Percentiles rank a stretch among this genome's conserved stretches.
Conservation (phyloP, 768 basidiomycete genomes). For the Auricularia auricula-judae region DNA sequence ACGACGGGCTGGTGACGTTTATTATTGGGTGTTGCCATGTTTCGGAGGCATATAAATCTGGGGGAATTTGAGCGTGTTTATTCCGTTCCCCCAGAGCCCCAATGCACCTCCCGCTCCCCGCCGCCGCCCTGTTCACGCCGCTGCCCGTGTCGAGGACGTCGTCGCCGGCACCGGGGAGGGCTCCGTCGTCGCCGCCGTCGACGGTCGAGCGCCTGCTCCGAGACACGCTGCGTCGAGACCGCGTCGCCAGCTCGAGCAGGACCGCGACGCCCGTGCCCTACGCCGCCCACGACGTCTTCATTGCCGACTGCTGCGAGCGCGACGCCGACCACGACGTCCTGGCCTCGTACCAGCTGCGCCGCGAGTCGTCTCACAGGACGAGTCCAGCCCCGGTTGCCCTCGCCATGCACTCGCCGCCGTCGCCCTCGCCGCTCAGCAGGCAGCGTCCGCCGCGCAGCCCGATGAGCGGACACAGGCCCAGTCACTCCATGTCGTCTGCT, state of each 20-base stretch:
- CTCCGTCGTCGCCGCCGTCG: constrained; percentile 21
- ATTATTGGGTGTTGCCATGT: too few species aligned
- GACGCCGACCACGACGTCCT: constrained; percentile 17
- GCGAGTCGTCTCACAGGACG: constrained; percentile 7
- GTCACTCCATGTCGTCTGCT: not conserved
- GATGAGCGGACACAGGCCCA: not conserved
- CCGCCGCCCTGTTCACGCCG: not conserved
- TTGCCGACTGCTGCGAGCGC: constrained; percentile 14
- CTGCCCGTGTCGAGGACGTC: not conserved
- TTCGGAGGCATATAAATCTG: too few species aligned
- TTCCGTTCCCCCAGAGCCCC: not conserved
- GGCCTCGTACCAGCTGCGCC: constrained; percentile 5
- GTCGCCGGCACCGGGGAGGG: not conserved
- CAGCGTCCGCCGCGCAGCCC: not conserved
- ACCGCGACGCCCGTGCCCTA: constrained; percentile 17
- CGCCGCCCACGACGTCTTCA: constrained; percentile 9
- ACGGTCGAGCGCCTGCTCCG: constrained; percentile 46
- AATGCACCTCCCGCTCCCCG: not conserved
- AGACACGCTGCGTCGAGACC: constrained; percentile 38
- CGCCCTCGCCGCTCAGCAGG: not conserved
- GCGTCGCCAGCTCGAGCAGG: not conserved
- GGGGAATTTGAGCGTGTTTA: too few species aligned
- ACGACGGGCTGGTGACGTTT: too few species aligned
- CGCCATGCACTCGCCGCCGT: not conserved
- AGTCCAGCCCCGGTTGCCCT: not conserved